These are phyloP conservation scores for Aspergillus sp. DNA, from an alignment of 2,329 filamentous ascomycete species.

Conservation along the genomic window DNA sequence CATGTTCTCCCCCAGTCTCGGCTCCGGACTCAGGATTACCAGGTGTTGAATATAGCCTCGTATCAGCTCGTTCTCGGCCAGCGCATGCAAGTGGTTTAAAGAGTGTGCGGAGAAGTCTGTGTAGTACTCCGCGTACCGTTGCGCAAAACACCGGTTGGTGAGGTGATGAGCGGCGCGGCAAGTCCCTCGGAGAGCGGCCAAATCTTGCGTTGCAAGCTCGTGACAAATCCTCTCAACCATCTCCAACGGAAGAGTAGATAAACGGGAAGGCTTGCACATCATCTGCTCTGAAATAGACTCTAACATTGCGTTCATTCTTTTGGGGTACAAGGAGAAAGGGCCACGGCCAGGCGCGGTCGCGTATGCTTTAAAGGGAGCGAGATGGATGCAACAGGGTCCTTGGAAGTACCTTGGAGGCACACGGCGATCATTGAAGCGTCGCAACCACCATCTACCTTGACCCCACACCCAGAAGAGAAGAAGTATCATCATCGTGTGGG, in stretches of 20 bases:
- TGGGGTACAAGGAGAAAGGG: too few species aligned
- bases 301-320: too few species aligned
- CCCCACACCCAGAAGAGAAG: too few species aligned
- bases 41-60: slow-evolving; percentile 13
- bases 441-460: too few species aligned
- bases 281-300: too few species aligned
- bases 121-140: slow-evolving; percentile 14
- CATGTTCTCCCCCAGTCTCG: slow-evolving; percentile 11
- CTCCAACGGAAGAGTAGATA: slow-evolving; percentile 10
- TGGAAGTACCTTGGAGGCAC: too few species aligned
- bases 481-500: too few species aligned
- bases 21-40: slow-evolving; percentile 16
- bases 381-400: too few species aligned
- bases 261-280: too few species aligned
- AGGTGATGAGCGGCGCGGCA: slow-evolving; percentile 10
- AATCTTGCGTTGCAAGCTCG: slow-evolving; percentile 12
- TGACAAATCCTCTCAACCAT: slow-evolving; percentile 14
- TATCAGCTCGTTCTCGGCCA: slow-evolving; percentile 13
- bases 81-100: slow-evolving; percentile 15
- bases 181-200: slow-evolving; percentile 15
- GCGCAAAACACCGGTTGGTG: slow-evolving; percentile 14
- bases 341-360: too few species aligned
- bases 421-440: too few species aligned
- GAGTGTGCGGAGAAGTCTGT: slow-evolving; percentile 14
- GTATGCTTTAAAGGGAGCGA: too few species aligned